Evolutionary conservation across 176 grass and related monocot species (phyloP).

Genomic region (Bothriochloa decipiens): DNA sequence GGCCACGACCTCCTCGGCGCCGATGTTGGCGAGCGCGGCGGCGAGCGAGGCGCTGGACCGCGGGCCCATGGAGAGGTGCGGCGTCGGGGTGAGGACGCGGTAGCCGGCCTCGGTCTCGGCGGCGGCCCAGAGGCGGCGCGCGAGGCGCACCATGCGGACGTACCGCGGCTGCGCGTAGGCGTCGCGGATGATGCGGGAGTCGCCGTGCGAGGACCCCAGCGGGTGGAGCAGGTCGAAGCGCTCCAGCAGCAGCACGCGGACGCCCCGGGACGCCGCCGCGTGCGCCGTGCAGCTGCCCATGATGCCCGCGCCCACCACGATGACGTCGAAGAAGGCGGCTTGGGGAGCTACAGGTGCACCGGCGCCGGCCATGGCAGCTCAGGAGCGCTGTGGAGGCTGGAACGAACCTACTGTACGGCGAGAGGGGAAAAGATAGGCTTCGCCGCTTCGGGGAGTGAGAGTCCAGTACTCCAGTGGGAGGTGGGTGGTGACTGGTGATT

Average conservation of each 20-base stretch:
- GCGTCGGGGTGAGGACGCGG: constrained; percentile 67
- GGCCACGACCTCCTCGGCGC: background rate
- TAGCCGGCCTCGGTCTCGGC: constrained; percentile 72
- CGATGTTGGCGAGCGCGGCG: constrained; percentile 28
- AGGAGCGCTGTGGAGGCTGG: background rate
- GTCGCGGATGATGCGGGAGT: constrained; percentile 83
- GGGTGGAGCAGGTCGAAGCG: constrained; percentile 87
- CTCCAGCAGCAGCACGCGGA: constrained; percentile 70
- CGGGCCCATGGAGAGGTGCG: constrained; percentile 77
- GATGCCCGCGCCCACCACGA: constrained; percentile 84
- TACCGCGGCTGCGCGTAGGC: constrained; percentile 83
- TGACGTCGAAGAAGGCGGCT: constrained; percentile 49
- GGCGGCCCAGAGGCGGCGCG: constrained; percentile 56
- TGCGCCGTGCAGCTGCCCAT: constrained; percentile 94
- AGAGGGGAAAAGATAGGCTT: background rate
- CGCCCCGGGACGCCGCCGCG: constrained; percentile 52
- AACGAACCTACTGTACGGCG: background rate
- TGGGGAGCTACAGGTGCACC: background rate
- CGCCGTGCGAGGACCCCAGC: constrained; percentile 89
- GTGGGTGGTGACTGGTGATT: background rate
- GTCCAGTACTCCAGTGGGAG: background rate
- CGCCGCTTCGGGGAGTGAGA: background rate
- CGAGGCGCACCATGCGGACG: constrained; percentile 68
- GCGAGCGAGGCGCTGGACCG: background rate
- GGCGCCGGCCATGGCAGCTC: background rate